A percentile compares a stretch with the other conserved stretches of the same genome.
These are phyloP conservation scores for Niveomyces coronatus DNA, from an alignment of 2,329 filamentous ascomycete species.

Conservation along the genomic window DNA sequence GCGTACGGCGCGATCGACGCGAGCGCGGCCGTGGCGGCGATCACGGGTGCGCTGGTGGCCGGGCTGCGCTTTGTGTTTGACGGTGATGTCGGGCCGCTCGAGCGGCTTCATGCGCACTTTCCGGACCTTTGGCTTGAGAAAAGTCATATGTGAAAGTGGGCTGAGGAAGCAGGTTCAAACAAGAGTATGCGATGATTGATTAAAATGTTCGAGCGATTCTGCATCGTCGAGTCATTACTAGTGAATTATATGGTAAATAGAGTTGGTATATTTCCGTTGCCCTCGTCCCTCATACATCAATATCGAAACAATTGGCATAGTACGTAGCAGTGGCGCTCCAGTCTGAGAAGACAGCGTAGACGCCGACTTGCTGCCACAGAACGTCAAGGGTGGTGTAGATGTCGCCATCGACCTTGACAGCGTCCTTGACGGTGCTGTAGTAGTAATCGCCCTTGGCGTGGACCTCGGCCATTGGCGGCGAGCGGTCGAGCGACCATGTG, in stretches of 20 bases:
- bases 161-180: too few species aligned
- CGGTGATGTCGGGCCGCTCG: background rate
- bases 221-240: too few species aligned
- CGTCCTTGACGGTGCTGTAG: constrained; percentile 43
- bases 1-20: constrained; percentile 1
- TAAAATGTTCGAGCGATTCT: too few species aligned
- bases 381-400: constrained; percentile 57
- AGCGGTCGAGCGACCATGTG: constrained; percentile 59
- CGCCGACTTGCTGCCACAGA: constrained; percentile 48
- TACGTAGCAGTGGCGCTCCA: constrained; percentile 61
- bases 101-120: background rate
- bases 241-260: too few species aligned
- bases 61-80: constrained; percentile 4
- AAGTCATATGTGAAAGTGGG: too few species aligned
- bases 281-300: constrained; percentile 10
- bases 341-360: constrained; percentile 55
- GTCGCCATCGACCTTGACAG: constrained; percentile 53
- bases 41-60: constrained; percentile 1
- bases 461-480: constrained; percentile 43
- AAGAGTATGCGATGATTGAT: too few species aligned
- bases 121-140: background rate
- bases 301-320: constrained; percentile 59
- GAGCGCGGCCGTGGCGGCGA: background rate
- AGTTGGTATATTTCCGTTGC: too few species aligned
- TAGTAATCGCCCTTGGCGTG: constrained; percentile 40